Percentiles rank a stretch among this genome's conserved stretches.
These are phyloP conservation scores for Strobilomyces echinocephalus DNA, from an alignment of 768 basidiomycete genomes.

Conservation along the genomic window DNA sequence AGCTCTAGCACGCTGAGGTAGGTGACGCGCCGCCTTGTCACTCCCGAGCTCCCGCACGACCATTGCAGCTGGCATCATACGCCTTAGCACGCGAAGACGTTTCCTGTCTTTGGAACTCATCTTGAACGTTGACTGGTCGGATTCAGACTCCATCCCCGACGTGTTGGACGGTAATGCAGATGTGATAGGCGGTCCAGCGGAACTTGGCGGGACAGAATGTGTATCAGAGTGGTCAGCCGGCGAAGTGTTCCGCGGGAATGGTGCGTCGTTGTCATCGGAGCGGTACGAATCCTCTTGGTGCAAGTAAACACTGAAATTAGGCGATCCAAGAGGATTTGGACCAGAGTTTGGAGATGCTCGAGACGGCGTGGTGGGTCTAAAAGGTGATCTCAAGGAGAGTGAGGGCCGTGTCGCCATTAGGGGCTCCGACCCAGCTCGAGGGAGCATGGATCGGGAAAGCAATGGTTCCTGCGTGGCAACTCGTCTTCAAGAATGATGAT, in stretches of 20 bases:
- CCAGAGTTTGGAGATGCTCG: conserved; percentile 6
- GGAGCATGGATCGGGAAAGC: not conserved
- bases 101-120: conserved; percentile 33
- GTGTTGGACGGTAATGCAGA: conserved; percentile 18
- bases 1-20: conserved; percentile 7
- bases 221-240: not conserved
- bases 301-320: conserved; percentile 10
- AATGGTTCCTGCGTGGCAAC: conserved; percentile 6
- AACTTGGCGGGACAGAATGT: conserved; percentile 14
- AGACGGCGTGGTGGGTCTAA: not conserved
- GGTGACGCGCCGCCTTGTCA: conserved; percentile 9
- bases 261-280: conserved; percentile 6
- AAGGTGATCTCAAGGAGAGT: conserved; percentile 5
- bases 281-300: conserved; percentile 15
- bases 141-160: conserved; percentile 17
- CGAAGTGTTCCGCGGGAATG: conserved; percentile 1
- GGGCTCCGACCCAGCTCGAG: conserved; percentile 13
- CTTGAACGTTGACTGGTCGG: conserved; percentile 9
- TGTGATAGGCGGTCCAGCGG: conserved; percentile 14
- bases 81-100: conserved; percentile 36
- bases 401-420: conserved; percentile 2
- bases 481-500: not conserved
- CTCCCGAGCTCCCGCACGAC: conserved; percentile 32
- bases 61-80: conserved; percentile 56
- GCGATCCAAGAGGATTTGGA: conserved; percentile 4